Evolutionary conservation across 2,329 filamentous ascomycete genomes (phyloP).

Genomic region (Botrytis paeoniae): DNA sequence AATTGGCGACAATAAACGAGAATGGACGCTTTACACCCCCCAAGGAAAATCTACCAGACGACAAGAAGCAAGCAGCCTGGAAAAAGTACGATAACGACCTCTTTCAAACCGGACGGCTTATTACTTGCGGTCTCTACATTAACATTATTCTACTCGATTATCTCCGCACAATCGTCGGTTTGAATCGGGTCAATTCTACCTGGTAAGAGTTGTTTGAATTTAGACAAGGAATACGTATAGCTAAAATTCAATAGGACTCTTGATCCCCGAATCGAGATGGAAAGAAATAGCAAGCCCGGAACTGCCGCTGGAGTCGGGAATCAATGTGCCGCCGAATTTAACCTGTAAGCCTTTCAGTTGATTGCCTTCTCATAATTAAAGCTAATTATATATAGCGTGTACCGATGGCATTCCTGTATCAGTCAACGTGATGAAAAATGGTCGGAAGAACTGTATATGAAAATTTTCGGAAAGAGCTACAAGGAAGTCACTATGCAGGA

Average conservation of each 20-base stretch:
- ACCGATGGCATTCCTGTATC: constrained; percentile 82
- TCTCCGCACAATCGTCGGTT: constrained; percentile 58
- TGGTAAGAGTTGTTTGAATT: constrained; percentile 46
- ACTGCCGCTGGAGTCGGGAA: constrained; percentile 63
- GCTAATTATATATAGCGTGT: constrained; percentile 46
- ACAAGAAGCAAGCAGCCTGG: constrained; percentile 52
- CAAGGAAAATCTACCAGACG: constrained; percentile 45
- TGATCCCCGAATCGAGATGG: constrained; percentile 70
- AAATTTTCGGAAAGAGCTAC: constrained; percentile 18
- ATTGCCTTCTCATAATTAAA: not conserved
- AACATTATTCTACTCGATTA: constrained; percentile 78
- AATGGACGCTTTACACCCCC: constrained; percentile 71
- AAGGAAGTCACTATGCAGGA: constrained; percentile 49
- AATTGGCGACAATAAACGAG: constrained; percentile 80
- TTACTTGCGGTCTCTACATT: constrained; percentile 71
- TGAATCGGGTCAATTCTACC: constrained; percentile 41
- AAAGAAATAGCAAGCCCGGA: constrained; percentile 54
- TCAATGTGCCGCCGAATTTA: constrained; percentile 82
- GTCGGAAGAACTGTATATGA: constrained; percentile 61
- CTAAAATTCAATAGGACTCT: constrained; percentile 48
- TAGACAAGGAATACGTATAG: not conserved
- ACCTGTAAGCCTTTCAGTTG: constrained; percentile 46
- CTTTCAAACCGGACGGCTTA: constrained; percentile 72
- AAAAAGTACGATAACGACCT: constrained; percentile 71
- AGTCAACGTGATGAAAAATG: constrained; percentile 72